A percentile compares a stretch with the other conserved stretches of the same genome.
phyloP scores from a whole-genome alignment of 495 filamentous ascomycete genomes.

The Daldinia concentrica region DNA sequence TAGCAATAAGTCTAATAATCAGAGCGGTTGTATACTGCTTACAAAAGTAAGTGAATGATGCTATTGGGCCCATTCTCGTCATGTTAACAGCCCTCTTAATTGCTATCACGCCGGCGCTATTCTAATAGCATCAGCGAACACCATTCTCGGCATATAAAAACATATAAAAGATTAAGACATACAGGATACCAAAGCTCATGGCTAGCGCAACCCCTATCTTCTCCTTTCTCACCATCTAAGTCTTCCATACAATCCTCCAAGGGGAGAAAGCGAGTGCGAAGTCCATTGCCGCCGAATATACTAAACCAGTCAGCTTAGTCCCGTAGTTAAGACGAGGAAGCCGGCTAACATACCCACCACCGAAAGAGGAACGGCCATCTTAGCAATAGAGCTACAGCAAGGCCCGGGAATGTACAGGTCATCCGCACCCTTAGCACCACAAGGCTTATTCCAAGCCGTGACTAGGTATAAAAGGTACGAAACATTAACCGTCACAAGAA shows the following conservation, averaged over 20 bases:
- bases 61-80: constrained; percentile 13
- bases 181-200: constrained; percentile 57
- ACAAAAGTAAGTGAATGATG: constrained; percentile 23
- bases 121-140: neutral
- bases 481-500: constrained; percentile 32
- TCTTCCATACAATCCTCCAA: constrained; percentile 49
- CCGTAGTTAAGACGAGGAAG: neutral
- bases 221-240: constrained; percentile 50
- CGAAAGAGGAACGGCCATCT: constrained; percentile 24
- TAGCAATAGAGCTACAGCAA: constrained; percentile 35
- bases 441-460: constrained; percentile 31
- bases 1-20: neutral
- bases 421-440: constrained; percentile 14
- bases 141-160: neutral
- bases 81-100: constrained; percentile 20
- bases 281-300: constrained; percentile 51
- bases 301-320: constrained; percentile 24
- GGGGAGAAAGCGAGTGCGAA: constrained; percentile 49
- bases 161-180: constrained; percentile 17
- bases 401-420: constrained; percentile 25
- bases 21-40: neutral
- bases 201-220: constrained; percentile 51
- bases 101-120: constrained; percentile 28
- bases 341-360: constrained; percentile 20
- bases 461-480: constrained; percentile 26